phyloP scores from a whole-genome alignment of 2,329 filamentous ascomycete genomes.

The Ophiostoma piceae region DNA sequence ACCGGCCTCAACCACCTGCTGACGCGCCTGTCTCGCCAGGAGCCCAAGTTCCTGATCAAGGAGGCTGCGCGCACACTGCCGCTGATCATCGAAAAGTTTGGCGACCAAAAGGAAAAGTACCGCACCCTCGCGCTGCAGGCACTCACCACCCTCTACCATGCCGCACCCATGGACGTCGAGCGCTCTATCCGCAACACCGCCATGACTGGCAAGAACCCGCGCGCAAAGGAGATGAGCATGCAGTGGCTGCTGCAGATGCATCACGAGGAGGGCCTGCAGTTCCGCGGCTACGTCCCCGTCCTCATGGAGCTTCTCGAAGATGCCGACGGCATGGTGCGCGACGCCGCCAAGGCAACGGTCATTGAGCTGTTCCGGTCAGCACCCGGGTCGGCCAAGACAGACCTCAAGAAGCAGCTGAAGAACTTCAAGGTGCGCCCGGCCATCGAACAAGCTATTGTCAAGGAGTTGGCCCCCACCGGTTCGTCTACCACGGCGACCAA shows the following conservation, averaged over 20 bases:
- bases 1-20: conserved; percentile 82
- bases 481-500: conserved; percentile 32
- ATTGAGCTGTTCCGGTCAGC: conserved; percentile 82
- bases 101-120: conserved; percentile 82
- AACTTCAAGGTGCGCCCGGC: conserved; percentile 79
- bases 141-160: conserved; percentile 69
- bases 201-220: conserved; percentile 72
- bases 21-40: conserved; percentile 79
- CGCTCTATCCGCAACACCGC: conserved; percentile 70
- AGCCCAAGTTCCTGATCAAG: conserved; percentile 65
- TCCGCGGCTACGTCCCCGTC: conserved; percentile 74
- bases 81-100: conserved; percentile 75
- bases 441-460: conserved; percentile 75
- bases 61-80: conserved; percentile 68
- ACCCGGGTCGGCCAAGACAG: conserved; percentile 76
- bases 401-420: conserved; percentile 80
- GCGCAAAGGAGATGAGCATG: conserved; percentile 80
- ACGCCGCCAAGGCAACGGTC: conserved; percentile 74
- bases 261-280: conserved; percentile 69
- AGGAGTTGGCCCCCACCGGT: conserved; percentile 58
- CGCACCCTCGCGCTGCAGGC: conserved; percentile 68
- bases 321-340: conserved; percentile 79
- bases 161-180: conserved; percentile 69
- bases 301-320: conserved; percentile 87
- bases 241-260: conserved; percentile 87